Evolutionary conservation across 495 filamentous ascomycete genomes (phyloP), one percentile per base, ranked within the genome.

Genomic region (Tuber umbilicatum): DNA sequence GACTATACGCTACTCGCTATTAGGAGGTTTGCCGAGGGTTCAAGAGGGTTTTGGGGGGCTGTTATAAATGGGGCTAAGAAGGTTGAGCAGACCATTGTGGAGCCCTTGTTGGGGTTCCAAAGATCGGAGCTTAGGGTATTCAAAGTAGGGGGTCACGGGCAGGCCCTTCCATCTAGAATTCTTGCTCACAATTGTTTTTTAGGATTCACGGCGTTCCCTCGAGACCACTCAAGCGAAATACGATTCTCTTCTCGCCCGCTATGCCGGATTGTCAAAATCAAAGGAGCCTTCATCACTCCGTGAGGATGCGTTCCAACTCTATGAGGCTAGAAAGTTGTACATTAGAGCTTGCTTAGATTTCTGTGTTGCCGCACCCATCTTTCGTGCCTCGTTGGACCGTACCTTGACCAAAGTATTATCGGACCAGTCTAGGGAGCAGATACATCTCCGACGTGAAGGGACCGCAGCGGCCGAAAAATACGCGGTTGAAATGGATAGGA

Each of bases 241-340:
- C 78, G 95, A 99, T 80, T 87, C 87, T 43, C 87, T 92, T 17
- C 86, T 96, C 64, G 87, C 93, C 42, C 88, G 94, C 68, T 97
- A 96, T 81, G 87, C 91, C 5, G 85, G 86, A 7, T 94, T 97
- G 84, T 91, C 90, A 42, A 99, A 97, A 84, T 91, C 93, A 4
- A 98, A 97, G 84, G 95, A 99, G 82, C 88, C 94, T 10, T 97
- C 93, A 19, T 87, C 93, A 0, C 85, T 99, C 71, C 86, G 96
- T 69, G 95, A 99, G 83, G 95, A 99, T 84, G 94, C 96, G 0
- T 99, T 98, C 80, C 91, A 95, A 83, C 89, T 99, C 47, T 95
- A 97, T 77, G 96, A 98, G 86, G 92, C 94, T 23, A 89, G 94
- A 70, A 94, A 94, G 83, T 89, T 90, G 27, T 99, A 98, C 81